Evolutionary conservation across 805 yeast species (phyloP), one percentile per base, ranked within the genome.

Genomic region (Metschnikowia dekortorum): DNA sequence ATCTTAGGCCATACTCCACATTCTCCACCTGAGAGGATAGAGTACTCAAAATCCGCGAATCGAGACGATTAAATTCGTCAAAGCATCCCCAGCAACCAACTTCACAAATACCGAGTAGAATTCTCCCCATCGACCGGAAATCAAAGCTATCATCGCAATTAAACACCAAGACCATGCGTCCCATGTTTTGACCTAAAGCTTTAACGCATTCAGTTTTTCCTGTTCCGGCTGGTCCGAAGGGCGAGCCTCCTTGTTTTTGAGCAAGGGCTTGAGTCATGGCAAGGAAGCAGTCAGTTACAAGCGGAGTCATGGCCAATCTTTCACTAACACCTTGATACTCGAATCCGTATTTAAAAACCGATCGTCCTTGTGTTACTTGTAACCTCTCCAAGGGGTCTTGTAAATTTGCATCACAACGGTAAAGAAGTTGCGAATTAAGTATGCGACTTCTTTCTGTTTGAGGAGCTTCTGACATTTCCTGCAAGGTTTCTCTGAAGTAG

Each of bases 161-260:
- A 65, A 92, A 91, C 0, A 92, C 96, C 9, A 87, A 64, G 0
- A 89, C 96, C 79, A 82, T 80, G 51, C 82, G 76, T 7, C 98
- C 98, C 7, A 92, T 68, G 36, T 81, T 81, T 39, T 82, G 82
- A 1, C 94, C 97, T 31, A 91, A 70, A 0, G 96, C 87, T 63
- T 92, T 92, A 28, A 92, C 77, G 0, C 96, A 78, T 63, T 92
- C 98, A 0, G 98, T 92, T 62, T 92, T 92, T 56, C 98, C 98
- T 0, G 98, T 92, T 39, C 98, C 98, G 2, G 98, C 97, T 1
- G 98, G 97, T 0, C 98, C 98, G 65, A 86, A 83, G 0, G 96
- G 85, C 1, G 96, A 85, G 0, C 96, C 96, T n/a, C 98, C 98
- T 8, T 82, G 70, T 34, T 77, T 78, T 57, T 84, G 89, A 33